Evolutionary conservation across 1,139 yeast genomes (phyloP).

Genomic region (Saccharomyces hybrid): DNA sequence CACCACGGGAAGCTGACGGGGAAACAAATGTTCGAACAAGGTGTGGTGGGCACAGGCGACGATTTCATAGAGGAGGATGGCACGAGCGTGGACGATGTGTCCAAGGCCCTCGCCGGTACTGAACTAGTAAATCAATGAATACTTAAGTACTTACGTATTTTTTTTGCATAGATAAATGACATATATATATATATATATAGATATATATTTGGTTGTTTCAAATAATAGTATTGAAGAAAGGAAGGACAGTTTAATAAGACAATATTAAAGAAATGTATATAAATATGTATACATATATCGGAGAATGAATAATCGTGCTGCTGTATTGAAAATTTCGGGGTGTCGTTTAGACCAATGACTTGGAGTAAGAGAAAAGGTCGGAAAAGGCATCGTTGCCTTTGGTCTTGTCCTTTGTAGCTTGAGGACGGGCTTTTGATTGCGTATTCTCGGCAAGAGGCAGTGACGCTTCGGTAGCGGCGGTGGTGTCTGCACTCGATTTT

Average conservation of each 20-base stretch:
- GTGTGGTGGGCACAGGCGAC: conserved; percentile 63
- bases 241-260: not conserved
- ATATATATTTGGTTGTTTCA: not conserved
- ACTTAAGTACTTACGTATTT: not conserved
- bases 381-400: conserved; percentile 27
- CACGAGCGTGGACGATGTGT: conserved; percentile 8
- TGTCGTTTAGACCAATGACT: conserved; percentile 18
- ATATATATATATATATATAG: not conserved
- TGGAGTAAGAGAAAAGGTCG: conserved; percentile 28
- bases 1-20: conserved; percentile 80
- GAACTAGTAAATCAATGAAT: not conserved
- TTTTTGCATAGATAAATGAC: not conserved
- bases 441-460: not conserved
- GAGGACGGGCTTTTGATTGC: not conserved
- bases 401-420: conserved; percentile 4
- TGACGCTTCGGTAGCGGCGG: not conserved
- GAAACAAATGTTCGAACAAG: conserved; percentile 79
- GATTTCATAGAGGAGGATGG: conserved; percentile 35
- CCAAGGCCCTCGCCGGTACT: not conserved
- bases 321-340: not conserved
- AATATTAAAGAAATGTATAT: not conserved
- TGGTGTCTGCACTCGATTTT: not conserved
- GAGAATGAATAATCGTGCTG: not conserved
- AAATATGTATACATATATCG: not conserved
- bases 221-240: not conserved